Base-by-base conservation (phyloP, 2,329 filamentous ascomycete species). In the Rhynchosporium agropyri region DNA sequence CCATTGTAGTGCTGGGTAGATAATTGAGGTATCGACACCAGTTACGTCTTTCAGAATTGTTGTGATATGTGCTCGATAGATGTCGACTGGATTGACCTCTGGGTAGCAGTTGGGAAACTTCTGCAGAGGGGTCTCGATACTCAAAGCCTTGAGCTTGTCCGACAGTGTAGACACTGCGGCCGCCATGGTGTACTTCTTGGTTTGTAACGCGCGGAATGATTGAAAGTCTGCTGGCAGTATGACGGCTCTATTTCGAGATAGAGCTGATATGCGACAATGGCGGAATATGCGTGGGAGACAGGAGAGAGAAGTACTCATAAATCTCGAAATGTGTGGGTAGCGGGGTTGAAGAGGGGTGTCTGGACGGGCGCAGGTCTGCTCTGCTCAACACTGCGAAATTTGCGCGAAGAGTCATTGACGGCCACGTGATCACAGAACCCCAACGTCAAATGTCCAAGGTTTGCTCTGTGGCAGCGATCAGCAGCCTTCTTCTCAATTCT, bases 1-100 rank as follows among this genome's bases (percentile, higher is more conserved):
- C 90, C 90, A 94, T 78, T 89, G 84, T 48, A 96, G 79, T 43
- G 86, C 86, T 31, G 86, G 85, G 77, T 90, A 92, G 74, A 96
- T 88, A 70, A 92, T 85, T 60, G 82, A 79, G 40, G 82, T 75
- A 63, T 91, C 88, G 33, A 91, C 88, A 28, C 88, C 89, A 2
- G 89, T 90, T 64, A 92, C 83, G 26, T 84, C 79, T 40, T 84
- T 79, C 46, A 96, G 79, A 55, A 90, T 79, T 48, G 88, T 81
- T 65, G 89, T 87, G 67, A 96, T 84, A 74, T 93, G 89, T 43
- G 87, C 85, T 64, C 91, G 84, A 81, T 92, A 96, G 65, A 94
- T 82, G 72, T 95, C 91, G 72, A 90, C 80, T 3, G 89, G 88
- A 78, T 95, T 95, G 70, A 84, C 78, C 36, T 88, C 82, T 61